Base-by-base conservation (phyloP, 768 basidiomycete genomes). In the Hygrocybe coccinea region DNA sequence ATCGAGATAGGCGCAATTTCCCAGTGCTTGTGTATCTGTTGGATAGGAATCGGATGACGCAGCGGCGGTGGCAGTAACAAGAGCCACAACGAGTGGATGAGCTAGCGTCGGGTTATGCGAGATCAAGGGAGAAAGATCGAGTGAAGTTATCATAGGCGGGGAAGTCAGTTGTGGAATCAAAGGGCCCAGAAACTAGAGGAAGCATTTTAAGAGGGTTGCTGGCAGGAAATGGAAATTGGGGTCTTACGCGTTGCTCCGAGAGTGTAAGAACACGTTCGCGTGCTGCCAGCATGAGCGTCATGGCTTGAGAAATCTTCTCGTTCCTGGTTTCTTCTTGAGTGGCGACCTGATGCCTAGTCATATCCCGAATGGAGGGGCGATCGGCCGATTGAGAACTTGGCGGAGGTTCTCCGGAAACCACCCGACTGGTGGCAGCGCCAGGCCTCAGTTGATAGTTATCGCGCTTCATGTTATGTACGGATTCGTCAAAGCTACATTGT, bases 221-320 rank as follows among this genome's bases (percentile, higher is more conserved):
- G 33, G 17, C 36, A 43, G 25, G 33, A 49, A 39, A 33, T 43
- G 44, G 53, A 58, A 43, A 54, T 59, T 36, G 12, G 15, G 34
- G 58, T 48, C 79, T 54, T 65, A 87, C 85, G 55, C 87, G 81
- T 75, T 86, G 86, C 73, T 91, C 89, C 37, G 85, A 76, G 50
- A 91, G 79, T 35, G 81, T 85, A 41, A 91, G 79, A 22, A 85
- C 86, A 50, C 89, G 83, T 58, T 84, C 80, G 51, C 86, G 81
- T 39, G 85, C 87, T 36, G 80, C 76, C 14, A 90, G 74, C 25
- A 91, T 74, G 17, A 90, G 78, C 50, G 79, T 79, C 79, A 89
- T 81, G 21, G 79, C 85, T 50, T 82, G 82, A 9, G 81, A 78
- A 21, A 86, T 71, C 24, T 71, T 73, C 59, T 84, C 85, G 56